Base-by-base conservation (phyloP, 2,329 filamentous ascomycete genomes). In the Penicillium thymicola region DNA sequence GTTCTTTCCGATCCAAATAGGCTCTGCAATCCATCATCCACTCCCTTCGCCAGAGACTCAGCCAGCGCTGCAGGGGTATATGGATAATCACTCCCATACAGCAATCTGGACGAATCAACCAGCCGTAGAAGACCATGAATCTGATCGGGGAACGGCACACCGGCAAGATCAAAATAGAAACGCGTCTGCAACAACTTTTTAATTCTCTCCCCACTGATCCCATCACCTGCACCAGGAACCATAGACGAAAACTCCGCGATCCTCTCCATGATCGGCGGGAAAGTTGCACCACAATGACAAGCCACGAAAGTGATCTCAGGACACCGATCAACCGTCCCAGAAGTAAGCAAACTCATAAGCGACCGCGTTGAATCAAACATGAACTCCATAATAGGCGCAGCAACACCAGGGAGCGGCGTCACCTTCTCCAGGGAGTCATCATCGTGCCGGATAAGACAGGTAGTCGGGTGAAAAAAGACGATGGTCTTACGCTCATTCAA, bases 401-500 rank as follows among this genome's bases (percentile, higher is more conserved):
- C 58, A 10, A 63, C 54, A 7, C 60, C 58, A 9, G 58, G 54
- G 10, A 62, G 46, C 5, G 64, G 65, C 0, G 47, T 57, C 13
- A 61, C 54, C 4, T 54, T 55, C 1, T 58, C 55, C 16, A 64
- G 44, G 3, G 51, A 51, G 4, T 41, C 43, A 3, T 41, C 52
- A 7, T 42, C 36, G 9, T 51, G 46, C 23, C 40, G 54, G 16
- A 58, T 45, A 10, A 57, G 50, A 44, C 64, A 64, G 8, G 58
- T 80, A 0, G 81, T 83, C 0, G 81, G 82, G 54, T 85, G 82
- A 44, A 84, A 78, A 64, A 85, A 84, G 0, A 83, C 71, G 1
- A 74, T 77, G 0, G 78, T 78, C 4, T 77, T 71, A 2, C 79
- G 66, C 3, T 67, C 61, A 52, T 83, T 78, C 27, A 85, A 65